phyloP scores from a whole-genome alignment of 768 basidiomycete genomes.

The Agrocybe praecox region DNA sequence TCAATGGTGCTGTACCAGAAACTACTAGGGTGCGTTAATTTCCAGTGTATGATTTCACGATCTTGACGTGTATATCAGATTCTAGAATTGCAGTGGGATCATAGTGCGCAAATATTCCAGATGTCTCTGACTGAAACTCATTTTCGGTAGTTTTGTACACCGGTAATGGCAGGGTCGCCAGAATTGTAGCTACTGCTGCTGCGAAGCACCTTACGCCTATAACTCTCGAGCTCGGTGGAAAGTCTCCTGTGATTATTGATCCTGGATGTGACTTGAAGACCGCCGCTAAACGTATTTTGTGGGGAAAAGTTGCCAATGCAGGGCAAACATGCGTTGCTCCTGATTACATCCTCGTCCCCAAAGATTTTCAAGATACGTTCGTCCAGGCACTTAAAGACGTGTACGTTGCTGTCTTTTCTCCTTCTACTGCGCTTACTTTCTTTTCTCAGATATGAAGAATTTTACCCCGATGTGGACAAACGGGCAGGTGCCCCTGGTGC shows the following conservation, averaged over 20 bases:
- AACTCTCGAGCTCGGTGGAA: slow-evolving; percentile 53
- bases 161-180: slow-evolving; percentile 62
- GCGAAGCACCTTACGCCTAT: slow-evolving; percentile 77
- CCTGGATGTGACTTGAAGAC: slow-evolving; percentile 64
- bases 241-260: slow-evolving; percentile 78
- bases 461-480: slow-evolving; percentile 56
- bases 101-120: slow-evolving; percentile 34
- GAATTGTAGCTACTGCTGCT: slow-evolving; percentile 71
- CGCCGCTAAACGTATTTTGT: slow-evolving; percentile 72
- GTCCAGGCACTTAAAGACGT: slow-evolving; percentile 43
- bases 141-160: slow-evolving; percentile 59
- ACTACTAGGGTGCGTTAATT: slow-evolving; percentile 47
- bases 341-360: slow-evolving; percentile 54
- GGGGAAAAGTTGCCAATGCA: slow-evolving; percentile 80
- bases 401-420: slow-evolving; percentile 32
- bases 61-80: slow-evolving; percentile 40
- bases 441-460: slow-evolving; percentile 57
- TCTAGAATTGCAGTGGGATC: slow-evolving; percentile 71
- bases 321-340: slow-evolving; percentile 78
- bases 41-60: background rate
- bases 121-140: background rate
- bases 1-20: slow-evolving; percentile 70
- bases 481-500: slow-evolving; percentile 41
- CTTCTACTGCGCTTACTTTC: too few species aligned
- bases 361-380: slow-evolving; percentile 45